These are phyloP conservation scores for Pistacia integerrima DNA, from an alignment of 345 rosid genomes.

Conservation along the genomic window DNA sequence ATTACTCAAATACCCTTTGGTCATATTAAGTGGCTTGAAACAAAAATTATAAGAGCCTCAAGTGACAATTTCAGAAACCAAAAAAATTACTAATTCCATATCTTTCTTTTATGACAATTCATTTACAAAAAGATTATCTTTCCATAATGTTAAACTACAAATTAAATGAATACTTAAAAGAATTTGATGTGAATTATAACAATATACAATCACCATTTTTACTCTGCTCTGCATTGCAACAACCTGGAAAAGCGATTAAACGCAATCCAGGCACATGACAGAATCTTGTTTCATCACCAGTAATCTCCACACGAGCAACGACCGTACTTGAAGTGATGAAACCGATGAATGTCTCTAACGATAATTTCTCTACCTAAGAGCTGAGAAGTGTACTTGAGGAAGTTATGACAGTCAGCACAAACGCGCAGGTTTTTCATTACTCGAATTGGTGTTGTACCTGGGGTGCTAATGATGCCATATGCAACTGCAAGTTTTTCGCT, in stretches of 20 bases:
- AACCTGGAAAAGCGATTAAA: neutral
- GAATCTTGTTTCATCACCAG: slow-evolving; percentile 33
- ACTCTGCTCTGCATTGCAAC: neutral
- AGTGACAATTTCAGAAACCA: too few species aligned
- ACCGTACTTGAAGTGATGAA: slow-evolving; percentile 45
- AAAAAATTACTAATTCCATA: too few species aligned
- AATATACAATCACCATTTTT: neutral
- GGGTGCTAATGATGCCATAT: slow-evolving; percentile 35
- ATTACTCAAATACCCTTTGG: too few species aligned
- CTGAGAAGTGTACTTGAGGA: slow-evolving; percentile 37
- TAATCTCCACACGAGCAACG: slow-evolving; percentile 47
- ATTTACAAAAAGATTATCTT: neutral
- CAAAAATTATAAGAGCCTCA: too few species aligned
- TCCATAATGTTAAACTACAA: neutral
- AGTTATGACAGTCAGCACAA: slow-evolving; percentile 47
- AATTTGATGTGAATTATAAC: neutral
- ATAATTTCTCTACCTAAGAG: slow-evolving; percentile 39
- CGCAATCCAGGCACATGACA: neutral
- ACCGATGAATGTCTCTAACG: slow-evolving; percentile 40
- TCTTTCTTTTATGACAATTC: neutral
- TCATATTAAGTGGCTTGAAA: too few species aligned
- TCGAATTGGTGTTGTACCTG: slow-evolving; percentile 29
- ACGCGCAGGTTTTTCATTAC: slow-evolving; percentile 44
- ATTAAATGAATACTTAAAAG: neutral
- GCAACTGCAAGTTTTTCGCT: slow-evolving; percentile 46